Evolutionary conservation across 805 yeast species (phyloP).

Genomic region (Lachancea thermotolerans): DNA sequence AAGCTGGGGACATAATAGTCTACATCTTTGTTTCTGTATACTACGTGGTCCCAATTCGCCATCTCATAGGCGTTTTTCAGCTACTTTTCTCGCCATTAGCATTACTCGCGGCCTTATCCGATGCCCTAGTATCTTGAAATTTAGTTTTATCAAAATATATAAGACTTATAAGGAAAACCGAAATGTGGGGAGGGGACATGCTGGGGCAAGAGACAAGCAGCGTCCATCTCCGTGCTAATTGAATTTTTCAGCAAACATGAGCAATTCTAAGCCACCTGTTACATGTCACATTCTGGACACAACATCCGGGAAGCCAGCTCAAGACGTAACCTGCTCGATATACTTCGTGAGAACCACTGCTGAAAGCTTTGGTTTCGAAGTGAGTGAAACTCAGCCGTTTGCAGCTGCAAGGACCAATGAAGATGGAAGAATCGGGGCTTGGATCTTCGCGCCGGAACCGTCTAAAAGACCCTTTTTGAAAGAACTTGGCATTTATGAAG

Average conservation of each 20-base stretch:
- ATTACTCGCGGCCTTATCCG: constrained; percentile 7
- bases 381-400: constrained; percentile 37
- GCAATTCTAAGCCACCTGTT: constrained; percentile 40
- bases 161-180: not conserved
- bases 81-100: not conserved
- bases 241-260: too few species aligned
- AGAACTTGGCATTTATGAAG: constrained; percentile 30
- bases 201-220: too few species aligned
- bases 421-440: constrained; percentile 73
- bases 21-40: constrained; percentile 18
- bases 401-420: constrained; percentile 64
- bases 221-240: too few species aligned
- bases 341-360: constrained; percentile 27
- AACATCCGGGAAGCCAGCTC: constrained; percentile 75
- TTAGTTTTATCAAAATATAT: not conserved
- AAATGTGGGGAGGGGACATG: too few species aligned
- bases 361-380: not conserved
- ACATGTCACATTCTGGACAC: constrained; percentile 91
- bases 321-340: constrained; percentile 61
- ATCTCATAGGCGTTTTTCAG: constrained; percentile 1
- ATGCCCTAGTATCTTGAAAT: constrained; percentile 1
- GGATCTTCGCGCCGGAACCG: constrained; percentile 46
- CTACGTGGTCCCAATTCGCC: constrained; percentile 18
- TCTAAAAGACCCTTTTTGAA: constrained; percentile 12
- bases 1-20: constrained; percentile 33